Evolutionary conservation across 805 yeast species (phyloP).

Genomic region (Candida tammaniensis): DNA sequence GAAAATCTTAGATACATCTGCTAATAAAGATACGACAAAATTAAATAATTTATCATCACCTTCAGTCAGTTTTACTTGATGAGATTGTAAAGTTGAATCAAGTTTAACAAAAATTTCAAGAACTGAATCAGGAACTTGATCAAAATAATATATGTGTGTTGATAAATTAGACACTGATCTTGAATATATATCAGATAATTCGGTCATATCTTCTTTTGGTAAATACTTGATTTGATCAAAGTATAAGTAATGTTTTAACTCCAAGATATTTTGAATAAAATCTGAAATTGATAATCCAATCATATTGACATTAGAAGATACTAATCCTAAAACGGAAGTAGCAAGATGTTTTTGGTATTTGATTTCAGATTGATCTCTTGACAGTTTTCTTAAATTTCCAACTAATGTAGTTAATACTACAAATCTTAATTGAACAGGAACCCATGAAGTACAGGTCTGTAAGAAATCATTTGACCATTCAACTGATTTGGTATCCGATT

Average conservation of each 20-base stretch:
- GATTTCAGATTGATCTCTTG: constrained; percentile 16
- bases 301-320: constrained; percentile 78
- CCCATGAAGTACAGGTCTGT: constrained; percentile 67
- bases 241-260: constrained; percentile 42
- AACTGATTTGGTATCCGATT: neutral
- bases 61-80: constrained; percentile 7
- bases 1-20: constrained; percentile 31
- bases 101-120: constrained; percentile 57
- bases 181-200: constrained; percentile 44
- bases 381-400: constrained; percentile 23
- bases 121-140: constrained; percentile 81
- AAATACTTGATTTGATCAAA: constrained; percentile 22
- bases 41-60: constrained; percentile 13
- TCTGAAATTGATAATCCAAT: constrained; percentile 87
- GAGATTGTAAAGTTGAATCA: constrained; percentile 26
- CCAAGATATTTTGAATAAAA: constrained; percentile 57
- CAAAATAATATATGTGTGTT: constrained; percentile 77
- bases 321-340: constrained; percentile 50
- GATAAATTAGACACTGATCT: constrained; percentile 67
- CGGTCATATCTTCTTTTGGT: constrained; percentile 20
- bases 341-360: constrained; percentile 39
- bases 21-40: constrained; percentile 28
- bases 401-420: constrained; percentile 50
- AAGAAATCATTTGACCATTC: constrained; percentile 58
- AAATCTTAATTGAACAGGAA: constrained; percentile 78